Base-by-base conservation (phyloP, 306 rosid species). In the Dalbergia cochinchinensis region DNA sequence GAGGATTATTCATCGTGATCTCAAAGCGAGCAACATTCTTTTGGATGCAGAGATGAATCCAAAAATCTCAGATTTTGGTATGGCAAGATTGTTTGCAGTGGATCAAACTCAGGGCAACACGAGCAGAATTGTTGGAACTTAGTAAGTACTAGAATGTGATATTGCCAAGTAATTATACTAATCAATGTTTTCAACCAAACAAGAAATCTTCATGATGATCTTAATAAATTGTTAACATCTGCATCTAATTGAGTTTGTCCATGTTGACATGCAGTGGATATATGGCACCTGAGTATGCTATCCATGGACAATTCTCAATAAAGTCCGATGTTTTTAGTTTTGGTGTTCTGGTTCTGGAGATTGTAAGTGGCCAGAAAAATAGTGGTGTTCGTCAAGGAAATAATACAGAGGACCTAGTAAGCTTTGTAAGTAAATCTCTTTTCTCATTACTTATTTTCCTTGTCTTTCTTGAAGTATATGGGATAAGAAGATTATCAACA, bases 241-340 rank as follows among this genome's bases (percentile, higher is more conserved):
- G 14, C 7, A 26, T 60, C 39, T 20, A 51, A 75, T 26, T 74
- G 20, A 34, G 16, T n/a, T 1, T 45, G 7, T 10, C 12, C 45
- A 13, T 66, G 4, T 37, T 4, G 1, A 48, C 12, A 70, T 66
- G 48, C 59, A 88, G 94, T 35, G 91, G 92, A 34, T 90, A 90
- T 39, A 88, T 86, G 94, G 86, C 94, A 53, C 94, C 92, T 0
- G 92, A 90, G 26, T 90, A 90, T 65, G 84, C 20, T 4, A 4
- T 69, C 6, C 67, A 59, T 7, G 90, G 89, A 63, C 81, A 83
- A 26, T 81, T 86, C 54, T 90, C 89, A 0, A 65, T 73, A 3
- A 86, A 86, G 14, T 85, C 88, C 0, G 90, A 86, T 71, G 84
- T 88, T 0, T 90, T 44, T 41, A 88, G 94, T 31, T 88, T 88